Base-by-base conservation (phyloP, 192 early-diverging fungal genomes). In the Polychytrium aggregatum region DNA sequence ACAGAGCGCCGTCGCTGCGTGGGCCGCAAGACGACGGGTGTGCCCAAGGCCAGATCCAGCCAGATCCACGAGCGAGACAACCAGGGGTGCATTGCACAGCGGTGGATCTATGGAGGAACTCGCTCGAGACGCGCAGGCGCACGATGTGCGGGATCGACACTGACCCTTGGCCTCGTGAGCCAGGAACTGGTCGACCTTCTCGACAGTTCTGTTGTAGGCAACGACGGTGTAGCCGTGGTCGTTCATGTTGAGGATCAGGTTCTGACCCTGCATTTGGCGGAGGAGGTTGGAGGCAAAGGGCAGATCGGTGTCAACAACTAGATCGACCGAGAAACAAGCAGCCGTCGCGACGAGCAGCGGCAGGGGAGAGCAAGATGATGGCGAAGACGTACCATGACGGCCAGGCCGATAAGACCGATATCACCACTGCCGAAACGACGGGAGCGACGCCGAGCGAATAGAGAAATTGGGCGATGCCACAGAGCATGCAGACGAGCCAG, bases 391-490 rank as follows among this genome's bases (percentile, higher is more conserved):
- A 92, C 90, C 94, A 98, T 98, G 61, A 98, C 94, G 68, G 94
- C 94, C 62, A 98, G 79, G 62, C 94, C 94, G 70, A 98, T 98
- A 58, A 98, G 85, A 67, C 92, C 94, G 65, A 98, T 91, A 74
- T 98, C 94, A 77, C 87, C 92, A 74, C 72, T 75, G 25, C 4
- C 31, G 31, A 11, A 4, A 33, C 31, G 31, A 11, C 31, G 31
- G 31, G 31, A 4, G 31, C 6, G 6, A 33, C 31, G 31, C 4
- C 31, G 31, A 11, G 31, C 31, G 31, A 4, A 33, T 4, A 4
- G 31, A 11, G 31, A 4, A 33, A 11, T 11, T 4, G 31, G 31
- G 6, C 6, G 31, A 8, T 4, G 31, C 4, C 11, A 11, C 31
- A 33, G 31, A 33, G 31, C 31, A 33, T 4, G 31, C 6, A 11